phyloP scores from a whole-genome alignment of 352 stramenopile genomes.

The Phytophthora niederhauseri region DNA sequence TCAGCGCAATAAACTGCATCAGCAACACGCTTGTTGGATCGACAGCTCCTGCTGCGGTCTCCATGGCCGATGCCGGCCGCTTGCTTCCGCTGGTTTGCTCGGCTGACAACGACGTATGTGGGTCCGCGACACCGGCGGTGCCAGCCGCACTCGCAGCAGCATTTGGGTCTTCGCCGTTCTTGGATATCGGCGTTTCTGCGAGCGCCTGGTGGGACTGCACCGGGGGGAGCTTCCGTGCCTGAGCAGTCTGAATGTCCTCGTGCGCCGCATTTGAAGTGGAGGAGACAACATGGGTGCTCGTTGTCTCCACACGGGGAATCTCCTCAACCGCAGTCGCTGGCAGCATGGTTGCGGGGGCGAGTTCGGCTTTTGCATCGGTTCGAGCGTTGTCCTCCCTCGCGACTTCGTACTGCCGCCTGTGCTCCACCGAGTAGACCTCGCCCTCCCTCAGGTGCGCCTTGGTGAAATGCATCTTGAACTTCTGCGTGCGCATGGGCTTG shows the following conservation, averaged over 20 bases:
- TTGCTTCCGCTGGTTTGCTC: slow-evolving; percentile 36
- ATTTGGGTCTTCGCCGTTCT: slow-evolving; percentile 3
- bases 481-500: slow-evolving; percentile 88
- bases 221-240: slow-evolving; percentile 16
- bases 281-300: background rate
- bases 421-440: slow-evolving; percentile 80
- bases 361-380: slow-evolving; percentile 17
- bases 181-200: slow-evolving; percentile 8
- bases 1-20: slow-evolving; percentile 63
- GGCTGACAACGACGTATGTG: background rate
- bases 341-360: slow-evolving; percentile 2
- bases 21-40: slow-evolving; percentile 49
- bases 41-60: slow-evolving; percentile 20
- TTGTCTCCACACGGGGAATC: slow-evolving; percentile 1
- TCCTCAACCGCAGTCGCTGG: slow-evolving; percentile 12
- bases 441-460: slow-evolving; percentile 76
- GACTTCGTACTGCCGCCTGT: slow-evolving; percentile 79
- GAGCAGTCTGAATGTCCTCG: slow-evolving; percentile 10
- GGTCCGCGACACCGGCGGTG: background rate
- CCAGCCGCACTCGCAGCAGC: background rate
- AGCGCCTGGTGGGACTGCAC: slow-evolving; percentile 14
- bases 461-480: slow-evolving; percentile 88
- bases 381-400: slow-evolving; percentile 59
- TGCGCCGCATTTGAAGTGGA: slow-evolving; percentile 7
- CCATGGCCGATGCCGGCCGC: slow-evolving; percentile 32